Percentiles rank a stretch among this genome's conserved stretches.
Evolutionary conservation across 164 flowering plant species (phyloP).

Genomic region (Magnolia officinalis): DNA sequence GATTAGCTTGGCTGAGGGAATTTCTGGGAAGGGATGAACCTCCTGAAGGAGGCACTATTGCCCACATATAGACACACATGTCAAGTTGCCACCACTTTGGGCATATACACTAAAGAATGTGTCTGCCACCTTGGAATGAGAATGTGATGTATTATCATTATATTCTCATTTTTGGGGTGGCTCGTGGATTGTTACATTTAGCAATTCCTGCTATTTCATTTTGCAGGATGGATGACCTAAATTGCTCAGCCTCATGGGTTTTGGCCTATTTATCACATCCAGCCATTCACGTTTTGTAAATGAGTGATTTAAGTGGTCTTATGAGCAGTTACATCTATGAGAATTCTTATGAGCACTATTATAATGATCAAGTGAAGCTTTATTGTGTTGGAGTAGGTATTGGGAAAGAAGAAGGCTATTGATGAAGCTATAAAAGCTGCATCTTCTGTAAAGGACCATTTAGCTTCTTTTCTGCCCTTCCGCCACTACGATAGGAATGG

Average conservation of each 20-base stretch:
- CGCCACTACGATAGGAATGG: constrained; percentile 48
- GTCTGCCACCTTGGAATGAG: no score
- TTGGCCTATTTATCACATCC: background rate
- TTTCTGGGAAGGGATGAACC: no score
- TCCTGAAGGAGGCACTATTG: no score
- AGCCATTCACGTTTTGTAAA: background rate
- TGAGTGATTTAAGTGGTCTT: background rate
- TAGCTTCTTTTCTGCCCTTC: constrained; percentile 48
- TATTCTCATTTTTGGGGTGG: no score
- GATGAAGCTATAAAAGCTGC: constrained; percentile 57
- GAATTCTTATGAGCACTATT: background rate
- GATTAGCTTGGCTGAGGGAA: no score
- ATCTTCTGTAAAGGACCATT: constrained; percentile 46
- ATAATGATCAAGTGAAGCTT: background rate
- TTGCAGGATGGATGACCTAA: background rate
- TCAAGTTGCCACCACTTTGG: no score
- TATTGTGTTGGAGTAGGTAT: constrained; percentile 27
- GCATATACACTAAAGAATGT: no score
- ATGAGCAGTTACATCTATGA: background rate
- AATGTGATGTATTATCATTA: no score
- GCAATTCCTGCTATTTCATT: background rate
- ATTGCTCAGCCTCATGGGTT: background rate
- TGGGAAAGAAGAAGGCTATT: constrained; percentile 64
- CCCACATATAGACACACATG: no score
- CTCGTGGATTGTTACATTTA: no score